Evolutionary conservation across 768 basidiomycete genomes (phyloP).

Genomic region (Piloderma croceum): DNA sequence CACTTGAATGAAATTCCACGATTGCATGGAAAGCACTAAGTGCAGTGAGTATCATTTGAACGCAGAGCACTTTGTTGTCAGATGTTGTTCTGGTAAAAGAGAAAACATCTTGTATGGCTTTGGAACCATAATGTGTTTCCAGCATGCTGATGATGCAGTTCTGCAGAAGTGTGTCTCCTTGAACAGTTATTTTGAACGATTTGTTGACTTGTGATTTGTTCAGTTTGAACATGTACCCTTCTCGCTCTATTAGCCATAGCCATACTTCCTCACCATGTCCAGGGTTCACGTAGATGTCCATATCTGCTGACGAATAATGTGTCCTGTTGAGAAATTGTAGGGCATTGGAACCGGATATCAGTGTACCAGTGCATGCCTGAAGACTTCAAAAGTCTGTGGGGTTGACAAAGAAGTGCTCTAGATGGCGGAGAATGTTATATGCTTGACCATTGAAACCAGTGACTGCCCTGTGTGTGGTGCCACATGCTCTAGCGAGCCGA

Average conservation of each 20-base stretch:
- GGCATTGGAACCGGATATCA: slow-evolving; percentile 37
- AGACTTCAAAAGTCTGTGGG: slow-evolving; percentile 32
- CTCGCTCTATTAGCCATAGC: slow-evolving; percentile 19
- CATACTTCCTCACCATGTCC: slow-evolving; percentile 21
- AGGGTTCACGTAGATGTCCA: slow-evolving; percentile 33
- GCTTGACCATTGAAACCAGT: slow-evolving; percentile 10
- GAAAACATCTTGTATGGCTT: slow-evolving; percentile 1
- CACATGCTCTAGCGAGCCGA: slow-evolving; percentile 18
- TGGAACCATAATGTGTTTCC: not conserved
- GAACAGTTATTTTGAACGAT: slow-evolving; percentile 9
- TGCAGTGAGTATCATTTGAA: slow-evolving; percentile 28
- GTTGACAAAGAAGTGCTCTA: slow-evolving; percentile 26
- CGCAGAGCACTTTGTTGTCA: slow-evolving; percentile 8
- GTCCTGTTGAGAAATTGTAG: slow-evolving; percentile 36
- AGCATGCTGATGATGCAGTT: not conserved
- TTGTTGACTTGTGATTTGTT: slow-evolving; percentile 14
- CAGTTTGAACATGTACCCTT: slow-evolving; percentile 24
- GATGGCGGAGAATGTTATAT: slow-evolving; percentile 29
- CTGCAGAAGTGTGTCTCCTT: not conserved
- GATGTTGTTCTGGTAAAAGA: too few species aligned
- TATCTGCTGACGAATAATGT: slow-evolving; percentile 31
- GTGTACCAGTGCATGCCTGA: slow-evolving; percentile 28
- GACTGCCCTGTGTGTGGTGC: not conserved
- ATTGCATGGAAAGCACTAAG: slow-evolving; percentile 21
- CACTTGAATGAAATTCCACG: slow-evolving; percentile 35